Conservation (phyloP, 176 grass and related monocot genomes). For the Lolium rigidum region DNA sequence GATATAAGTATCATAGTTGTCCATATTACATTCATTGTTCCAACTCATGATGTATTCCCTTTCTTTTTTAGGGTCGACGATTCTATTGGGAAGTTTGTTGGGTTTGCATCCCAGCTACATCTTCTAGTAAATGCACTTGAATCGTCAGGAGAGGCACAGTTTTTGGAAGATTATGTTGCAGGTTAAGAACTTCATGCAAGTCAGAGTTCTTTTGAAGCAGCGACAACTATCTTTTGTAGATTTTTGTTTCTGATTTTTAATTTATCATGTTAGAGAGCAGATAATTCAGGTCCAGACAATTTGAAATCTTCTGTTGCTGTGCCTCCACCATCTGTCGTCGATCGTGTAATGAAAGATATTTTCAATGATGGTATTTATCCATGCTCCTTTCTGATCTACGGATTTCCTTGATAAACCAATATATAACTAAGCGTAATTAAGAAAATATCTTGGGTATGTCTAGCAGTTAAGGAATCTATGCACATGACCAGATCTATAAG, state of each 20-base stretch:
- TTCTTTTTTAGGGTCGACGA: constrained; percentile 76
- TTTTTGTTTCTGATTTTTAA: constrained; percentile 67
- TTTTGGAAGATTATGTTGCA: constrained; percentile 94
- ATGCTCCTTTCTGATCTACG: constrained; percentile 33
- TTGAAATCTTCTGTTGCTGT: constrained; percentile 67
- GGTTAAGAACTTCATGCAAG: constrained; percentile 62
- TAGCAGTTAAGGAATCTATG: neutral
- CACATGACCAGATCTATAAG: constrained; percentile 11
- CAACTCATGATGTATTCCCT: constrained; percentile 18
- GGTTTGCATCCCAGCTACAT: constrained; percentile 86
- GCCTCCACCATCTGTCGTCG: constrained; percentile 87
- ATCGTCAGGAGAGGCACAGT: constrained; percentile 70
- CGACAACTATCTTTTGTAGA: neutral
- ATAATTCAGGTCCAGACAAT: constrained; percentile 78
- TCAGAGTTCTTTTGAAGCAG: constrained; percentile 1
- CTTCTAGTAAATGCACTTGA: constrained; percentile 82
- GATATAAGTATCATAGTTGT: constrained; percentile 10
- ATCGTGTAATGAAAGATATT: constrained; percentile 94
- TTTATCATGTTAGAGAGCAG: constrained; percentile 81
- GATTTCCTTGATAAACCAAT: constrained; percentile 26
- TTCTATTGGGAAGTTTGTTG: constrained; percentile 89
- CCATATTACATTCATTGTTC: constrained; percentile 28
- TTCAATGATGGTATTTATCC: constrained; percentile 78
- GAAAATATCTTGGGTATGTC: constrained; percentile 3
- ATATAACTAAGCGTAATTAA: neutral